Conservation (phyloP, 441 rosid species). For the Erodium trifolium region DNA sequence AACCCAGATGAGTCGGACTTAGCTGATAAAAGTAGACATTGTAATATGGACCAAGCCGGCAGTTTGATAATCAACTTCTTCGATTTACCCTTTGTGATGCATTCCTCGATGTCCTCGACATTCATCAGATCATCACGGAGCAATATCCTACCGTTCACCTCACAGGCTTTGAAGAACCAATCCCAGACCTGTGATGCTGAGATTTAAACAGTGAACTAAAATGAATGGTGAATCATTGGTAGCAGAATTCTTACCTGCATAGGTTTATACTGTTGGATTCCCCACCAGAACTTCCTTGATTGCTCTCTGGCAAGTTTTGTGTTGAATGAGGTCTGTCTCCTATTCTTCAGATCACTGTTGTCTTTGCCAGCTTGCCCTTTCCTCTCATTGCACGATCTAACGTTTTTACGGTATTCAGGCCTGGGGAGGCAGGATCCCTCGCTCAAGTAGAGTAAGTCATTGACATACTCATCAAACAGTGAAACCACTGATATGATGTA, state of each 20-base stretch:
- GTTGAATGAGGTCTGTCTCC: slow-evolving; percentile 38
- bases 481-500: slow-evolving; percentile 59
- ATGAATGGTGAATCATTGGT: not conserved
- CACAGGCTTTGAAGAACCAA: slow-evolving; percentile 79
- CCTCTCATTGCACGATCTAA: slow-evolving; percentile 25
- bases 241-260: slow-evolving; percentile 42
- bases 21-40: slow-evolving; percentile 61
- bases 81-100: slow-evolving; percentile 48
- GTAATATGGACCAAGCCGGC: slow-evolving; percentile 70
- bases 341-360: slow-evolving; percentile 27
- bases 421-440: slow-evolving; percentile 80
- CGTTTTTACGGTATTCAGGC: slow-evolving; percentile 54
- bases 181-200: slow-evolving; percentile 60
- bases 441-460: slow-evolving; percentile 68
- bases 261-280: slow-evolving; percentile 54
- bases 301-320: slow-evolving; percentile 42
- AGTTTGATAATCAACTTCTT: slow-evolving; percentile 50
- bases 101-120: slow-evolving; percentile 58
- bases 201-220: not conserved
- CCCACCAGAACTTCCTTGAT: slow-evolving; percentile 48
- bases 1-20: slow-evolving; percentile 56
- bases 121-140: slow-evolving; percentile 50
- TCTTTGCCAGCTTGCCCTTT: slow-evolving; percentile 27
- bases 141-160: slow-evolving; percentile 63
- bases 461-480: slow-evolving; percentile 67